phyloP scores from a whole-genome alignment of 2,329 filamentous ascomycete species.

The Ascochyta fabae region DNA sequence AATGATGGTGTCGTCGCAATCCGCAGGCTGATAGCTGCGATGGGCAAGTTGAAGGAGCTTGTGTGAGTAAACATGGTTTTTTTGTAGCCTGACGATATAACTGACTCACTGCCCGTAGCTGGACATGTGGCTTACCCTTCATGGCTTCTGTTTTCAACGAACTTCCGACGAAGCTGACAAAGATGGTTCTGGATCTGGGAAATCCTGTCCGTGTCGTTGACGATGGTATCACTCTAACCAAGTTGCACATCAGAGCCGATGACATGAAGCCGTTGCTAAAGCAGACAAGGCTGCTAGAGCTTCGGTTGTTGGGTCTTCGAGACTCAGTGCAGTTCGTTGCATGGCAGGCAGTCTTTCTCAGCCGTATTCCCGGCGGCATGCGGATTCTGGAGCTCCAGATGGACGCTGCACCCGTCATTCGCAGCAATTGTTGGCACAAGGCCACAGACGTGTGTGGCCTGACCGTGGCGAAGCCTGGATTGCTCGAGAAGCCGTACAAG shows the following conservation, averaged over 20 bases:
- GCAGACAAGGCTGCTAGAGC: slow-evolving; percentile 33
- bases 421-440: slow-evolving; percentile 30
- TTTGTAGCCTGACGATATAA: neutral
- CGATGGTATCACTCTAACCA: slow-evolving; percentile 16
- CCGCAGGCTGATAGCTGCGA: slow-evolving; percentile 25
- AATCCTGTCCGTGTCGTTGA: slow-evolving; percentile 28
- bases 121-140: slow-evolving; percentile 39
- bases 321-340: slow-evolving; percentile 37
- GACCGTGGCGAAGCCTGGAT: slow-evolving; percentile 23
- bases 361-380: slow-evolving; percentile 27
- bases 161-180: slow-evolving; percentile 31
- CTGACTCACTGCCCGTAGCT: slow-evolving; percentile 24
- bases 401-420: slow-evolving; percentile 34
- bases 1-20: slow-evolving; percentile 25
- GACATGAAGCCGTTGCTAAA: slow-evolving; percentile 35
- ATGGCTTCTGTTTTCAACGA: slow-evolving; percentile 28
- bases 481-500: slow-evolving; percentile 32
- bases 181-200: slow-evolving; percentile 39
- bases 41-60: slow-evolving; percentile 34
- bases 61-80: slow-evolving; percentile 28
- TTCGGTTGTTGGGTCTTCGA: slow-evolving; percentile 38
- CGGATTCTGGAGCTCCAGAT: slow-evolving; percentile 37
- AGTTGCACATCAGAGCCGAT: slow-evolving; percentile 29
- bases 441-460: slow-evolving; percentile 30
- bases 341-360: slow-evolving; percentile 43